Evolutionary conservation across 106 monocot genomes (phyloP), one percentile per base, ranked within the genome.

Genomic region (Amphibolis antarctica): DNA sequence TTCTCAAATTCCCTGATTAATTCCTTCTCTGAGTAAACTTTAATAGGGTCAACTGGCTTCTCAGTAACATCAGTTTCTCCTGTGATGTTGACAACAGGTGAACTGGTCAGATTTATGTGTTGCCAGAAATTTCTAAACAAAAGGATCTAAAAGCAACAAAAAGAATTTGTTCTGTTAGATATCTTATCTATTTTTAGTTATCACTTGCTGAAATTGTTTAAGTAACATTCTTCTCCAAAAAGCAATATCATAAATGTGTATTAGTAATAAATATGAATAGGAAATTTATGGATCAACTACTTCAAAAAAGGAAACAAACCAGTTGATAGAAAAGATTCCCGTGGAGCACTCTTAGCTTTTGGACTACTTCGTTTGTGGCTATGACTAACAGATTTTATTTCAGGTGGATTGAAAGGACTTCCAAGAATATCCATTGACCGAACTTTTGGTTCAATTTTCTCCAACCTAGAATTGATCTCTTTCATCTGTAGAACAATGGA

Each of bases 11-110:
- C 98, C 49, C 83, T 69, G 14, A 88, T 56, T 29, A 99, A 75
- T 77, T 99, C 98, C 63, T 83, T 99, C 64, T 99, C 98, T 14
- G 98, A 88, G 69, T 91, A 83, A 28, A 99, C 85, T 73, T 83
- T 91, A 56, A 99, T 79, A n/a, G 98, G 87, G 9, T 91, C 91
- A 26, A 99, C 81, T 57, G 87, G 83, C 62, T 81, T 99, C 69
- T 99, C 98, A 55, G 78, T 75, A 55, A 70, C 53, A 82, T 98
- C 98, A 50, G 65, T 67, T 60, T 87, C 96, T 9, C 86, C 98
- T 87, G 65, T 0, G 10, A 53, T 17, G 5, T 46, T 44, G 51
- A 53, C n/a, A 62, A 23, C 4, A 48, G 9, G 42, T 9, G 15
- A 55, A 55, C 24, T 55, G 14, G 20, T 25, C 24, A 25, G 5